phyloP scores from a whole-genome alignment of 148 eudicot species.

The Rhododendron kiyosumense region DNA sequence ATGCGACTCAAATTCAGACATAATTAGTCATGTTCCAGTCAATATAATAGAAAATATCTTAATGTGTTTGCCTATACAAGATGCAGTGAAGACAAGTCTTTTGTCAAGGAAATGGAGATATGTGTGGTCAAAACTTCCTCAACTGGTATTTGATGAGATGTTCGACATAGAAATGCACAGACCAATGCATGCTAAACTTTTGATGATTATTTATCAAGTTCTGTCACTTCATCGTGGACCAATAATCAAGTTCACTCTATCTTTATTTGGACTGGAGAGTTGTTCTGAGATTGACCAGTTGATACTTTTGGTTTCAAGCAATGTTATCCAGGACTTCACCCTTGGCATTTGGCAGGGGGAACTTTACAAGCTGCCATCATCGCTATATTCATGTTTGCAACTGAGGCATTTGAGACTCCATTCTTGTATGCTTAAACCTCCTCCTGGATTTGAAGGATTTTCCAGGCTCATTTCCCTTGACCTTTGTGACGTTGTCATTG shows the following conservation, averaged over 20 bases:
- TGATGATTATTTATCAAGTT: too few relatives aligned
- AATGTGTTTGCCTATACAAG: background rate
- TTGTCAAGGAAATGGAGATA: slow-evolving; percentile 8
- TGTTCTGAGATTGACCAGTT: too few relatives aligned
- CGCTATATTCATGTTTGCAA: background rate
- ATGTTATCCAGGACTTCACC: too few relatives aligned
- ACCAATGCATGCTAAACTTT: too few relatives aligned
- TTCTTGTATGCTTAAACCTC: too few relatives aligned
- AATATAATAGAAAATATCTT: background rate
- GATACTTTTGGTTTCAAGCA: too few relatives aligned
- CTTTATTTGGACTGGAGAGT: background rate
- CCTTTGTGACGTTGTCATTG: background rate
- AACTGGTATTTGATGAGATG: slow-evolving; percentile 10
- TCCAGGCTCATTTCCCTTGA: background rate
- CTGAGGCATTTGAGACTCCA: too few relatives aligned
- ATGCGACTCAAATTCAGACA: background rate
- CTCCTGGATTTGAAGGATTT: background rate
- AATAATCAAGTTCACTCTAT: too few relatives aligned
- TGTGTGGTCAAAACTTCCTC: slow-evolving; percentile 11
- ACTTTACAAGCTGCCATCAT: too few relatives aligned
- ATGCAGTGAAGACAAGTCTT: slow-evolving; percentile 18
- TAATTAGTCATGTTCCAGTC: background rate
- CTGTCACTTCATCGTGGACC: too few relatives aligned
- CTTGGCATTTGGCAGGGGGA: too few relatives aligned
- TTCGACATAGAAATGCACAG: background rate